A percentile compares a stretch with the other conserved stretches of the same genome.
phyloP scores from a whole-genome alignment of 2,329 filamentous ascomycete species.

The Xylariaceae sp. region DNA sequence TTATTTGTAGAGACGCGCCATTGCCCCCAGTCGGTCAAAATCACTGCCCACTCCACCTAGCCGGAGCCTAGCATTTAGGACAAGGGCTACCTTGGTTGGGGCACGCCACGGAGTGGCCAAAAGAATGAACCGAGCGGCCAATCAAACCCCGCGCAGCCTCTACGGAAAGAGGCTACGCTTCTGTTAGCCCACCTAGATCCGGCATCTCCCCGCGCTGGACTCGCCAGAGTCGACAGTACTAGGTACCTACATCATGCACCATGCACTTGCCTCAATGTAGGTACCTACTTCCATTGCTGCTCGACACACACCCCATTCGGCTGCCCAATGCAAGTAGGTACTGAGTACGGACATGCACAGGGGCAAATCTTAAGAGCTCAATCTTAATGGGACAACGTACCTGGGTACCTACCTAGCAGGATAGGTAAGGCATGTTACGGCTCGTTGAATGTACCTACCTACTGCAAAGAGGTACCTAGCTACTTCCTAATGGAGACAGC shows the following conservation, averaged over 20 bases:
- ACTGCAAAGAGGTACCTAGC: too few relatives aligned
- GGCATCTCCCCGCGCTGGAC: background rate
- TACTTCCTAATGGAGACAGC: too few relatives aligned
- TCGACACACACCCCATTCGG: too few relatives aligned
- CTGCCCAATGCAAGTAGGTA: too few relatives aligned
- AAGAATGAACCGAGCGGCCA: conserved; percentile 17
- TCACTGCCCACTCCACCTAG: conserved; percentile 29
- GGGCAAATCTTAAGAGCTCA: too few relatives aligned
- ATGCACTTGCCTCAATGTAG: background rate
- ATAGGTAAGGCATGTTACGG: too few relatives aligned
- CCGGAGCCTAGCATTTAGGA: conserved; percentile 20
- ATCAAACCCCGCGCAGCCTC: conserved; percentile 14
- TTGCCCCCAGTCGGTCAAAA: conserved; percentile 27
- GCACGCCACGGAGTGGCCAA: conserved; percentile 20
- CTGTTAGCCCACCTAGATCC: background rate
- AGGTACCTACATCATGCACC: background rate
- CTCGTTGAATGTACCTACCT: too few relatives aligned
- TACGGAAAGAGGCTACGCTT: conserved; percentile 18
- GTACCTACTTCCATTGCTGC: too few relatives aligned
- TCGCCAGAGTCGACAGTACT: background rate
- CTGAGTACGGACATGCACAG: background rate
- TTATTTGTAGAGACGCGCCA: conserved; percentile 42
- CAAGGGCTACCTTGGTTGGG: conserved; percentile 20
- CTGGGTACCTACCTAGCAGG: too few relatives aligned
- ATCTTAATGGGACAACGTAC: background rate